These are phyloP conservation scores for Sarcomyxa edulis DNA, from an alignment of 768 basidiomycete species.

Conservation along the genomic window DNA sequence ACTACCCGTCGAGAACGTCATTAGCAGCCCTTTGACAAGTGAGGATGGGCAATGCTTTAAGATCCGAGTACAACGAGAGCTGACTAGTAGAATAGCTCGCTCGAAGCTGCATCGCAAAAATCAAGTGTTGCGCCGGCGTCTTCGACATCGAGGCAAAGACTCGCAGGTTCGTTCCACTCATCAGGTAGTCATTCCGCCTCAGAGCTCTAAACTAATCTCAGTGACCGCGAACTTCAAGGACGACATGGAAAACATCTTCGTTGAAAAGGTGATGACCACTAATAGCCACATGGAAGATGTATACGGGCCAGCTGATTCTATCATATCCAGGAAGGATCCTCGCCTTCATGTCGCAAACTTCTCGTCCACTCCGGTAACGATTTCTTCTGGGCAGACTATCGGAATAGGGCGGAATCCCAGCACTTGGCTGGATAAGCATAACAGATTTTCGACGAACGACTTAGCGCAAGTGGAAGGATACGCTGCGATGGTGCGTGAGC, in stretches of 20 bases:
- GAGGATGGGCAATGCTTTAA: constrained; percentile 6
- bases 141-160: not conserved
- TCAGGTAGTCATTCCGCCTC: constrained; percentile 4
- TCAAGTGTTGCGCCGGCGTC: not conserved
- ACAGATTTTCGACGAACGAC: constrained; percentile 4
- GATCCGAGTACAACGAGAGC: not conserved
- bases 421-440: constrained; percentile 1
- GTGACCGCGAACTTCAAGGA: constrained; percentile 4
- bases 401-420: constrained; percentile 7
- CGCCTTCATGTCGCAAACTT: constrained; percentile 13
- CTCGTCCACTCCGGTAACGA: constrained; percentile 4
- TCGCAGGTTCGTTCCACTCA: constrained; percentile 1
- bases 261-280: too few species aligned
- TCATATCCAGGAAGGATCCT: constrained; percentile 6
- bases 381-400: constrained; percentile 9
- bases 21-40: constrained; percentile 1
- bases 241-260: constrained; percentile 10
- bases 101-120: too few species aligned
- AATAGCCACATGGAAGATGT: constrained; percentile 10
- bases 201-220: too few species aligned
- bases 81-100: too few species aligned
- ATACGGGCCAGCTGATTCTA: constrained; percentile 10
- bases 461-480: not conserved
- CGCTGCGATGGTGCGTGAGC: constrained; percentile 1
- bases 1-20: not conserved